Base-by-base conservation (phyloP, 768 basidiomycete species). In the Lactarius tabidus region DNA sequence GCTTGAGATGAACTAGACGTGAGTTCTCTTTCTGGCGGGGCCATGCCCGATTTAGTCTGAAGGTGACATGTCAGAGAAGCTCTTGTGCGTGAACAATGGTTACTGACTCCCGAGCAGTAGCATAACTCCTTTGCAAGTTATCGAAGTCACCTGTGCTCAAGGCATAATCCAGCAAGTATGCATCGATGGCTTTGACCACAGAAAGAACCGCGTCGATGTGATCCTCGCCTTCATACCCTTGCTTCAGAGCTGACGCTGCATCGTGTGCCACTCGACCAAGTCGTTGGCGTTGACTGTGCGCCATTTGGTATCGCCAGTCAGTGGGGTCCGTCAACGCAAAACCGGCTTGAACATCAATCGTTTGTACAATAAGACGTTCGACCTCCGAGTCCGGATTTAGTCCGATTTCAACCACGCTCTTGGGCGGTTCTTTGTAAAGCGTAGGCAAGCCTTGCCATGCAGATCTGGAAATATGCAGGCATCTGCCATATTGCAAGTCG, bases 131-230 rank as follows among this genome's bases (percentile, higher is more conserved):
- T 74, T 88, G 87, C 71, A 89, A 72, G 12, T 82, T 77, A 61
- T 84, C 84, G 68, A 85, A 90, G 59, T 84, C 82, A 59, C 75
- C 75, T 70, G 85, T 77, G 54, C 77, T 83, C 72, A 89, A 77
- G 17, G 83, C 90, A 74, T 91, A 91, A 58, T 85, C 85, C 55
- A 92, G 78, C 70, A 93, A 77, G 71, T 84, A 91, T 2, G 86
- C 84, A 68, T 93, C 91, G 52, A 93, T 87, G 4, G 86, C 87
- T 54, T 85, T 85, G 28, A 86, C 82, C 20, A 92, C 83, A 41
- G 80, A 79, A 38, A 91, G 82, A 36, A 96, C 85, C 6, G 91
- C 89, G 73, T 98, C 95, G 52, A 92, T 89, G 67, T 92, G 90
- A 72, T 93, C 91, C 74, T 93, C 91, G 38, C 83, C 85, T 52